A percentile compares a stretch with the other conserved stretches of the same genome.
phyloP scores from a whole-genome alignment of 495 filamentous ascomycete genomes.

The Penicillium atrosanguineum region DNA sequence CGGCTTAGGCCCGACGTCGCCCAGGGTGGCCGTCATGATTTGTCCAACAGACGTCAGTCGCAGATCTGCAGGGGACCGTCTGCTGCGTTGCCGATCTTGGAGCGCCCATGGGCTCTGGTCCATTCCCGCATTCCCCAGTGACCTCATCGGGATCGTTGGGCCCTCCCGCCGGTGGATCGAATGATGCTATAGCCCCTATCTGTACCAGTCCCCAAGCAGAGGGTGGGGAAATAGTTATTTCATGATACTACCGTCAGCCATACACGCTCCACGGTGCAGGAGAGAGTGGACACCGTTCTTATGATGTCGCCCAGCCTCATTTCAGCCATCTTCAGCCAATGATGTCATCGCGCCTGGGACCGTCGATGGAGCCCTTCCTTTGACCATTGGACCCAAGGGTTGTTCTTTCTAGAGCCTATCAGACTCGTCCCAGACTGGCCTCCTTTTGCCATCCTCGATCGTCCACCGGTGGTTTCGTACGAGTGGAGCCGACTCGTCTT shows the following conservation, averaged over 20 bases:
- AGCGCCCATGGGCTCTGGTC: constrained; percentile 6
- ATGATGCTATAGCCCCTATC: constrained; percentile 9
- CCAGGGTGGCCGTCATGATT: constrained; percentile 13
- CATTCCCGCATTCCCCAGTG: constrained; percentile 29
- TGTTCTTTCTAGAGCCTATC: constrained; percentile 12
- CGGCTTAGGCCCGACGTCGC: neutral
- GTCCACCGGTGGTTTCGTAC: constrained; percentile 17
- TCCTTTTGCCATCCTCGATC: constrained; percentile 17
- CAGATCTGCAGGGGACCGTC: constrained; percentile 28
- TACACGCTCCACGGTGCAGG: neutral
- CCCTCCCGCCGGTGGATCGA: constrained; percentile 19
- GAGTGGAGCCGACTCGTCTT: constrained; percentile 10
- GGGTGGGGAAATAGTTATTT: constrained; percentile 25
- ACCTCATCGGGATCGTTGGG: constrained; percentile 31
- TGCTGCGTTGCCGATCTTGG: constrained; percentile 18
- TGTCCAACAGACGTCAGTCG: constrained; percentile 20
- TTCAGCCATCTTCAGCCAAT: constrained; percentile 17
- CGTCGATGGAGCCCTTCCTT: constrained; percentile 6
- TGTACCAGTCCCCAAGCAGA: constrained; percentile 19
- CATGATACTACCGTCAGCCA: constrained; percentile 9
- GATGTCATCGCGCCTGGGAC: constrained; percentile 24
- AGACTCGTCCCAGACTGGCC: neutral
- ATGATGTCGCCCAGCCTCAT: constrained; percentile 19
- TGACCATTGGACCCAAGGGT: constrained; percentile 1
- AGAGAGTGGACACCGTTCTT: constrained; percentile 7